Evolutionary conservation across 257 asterid genomes (phyloP), one percentile per base, ranked within the genome.

Genomic region (Nicotiana sylvestris): DNA sequence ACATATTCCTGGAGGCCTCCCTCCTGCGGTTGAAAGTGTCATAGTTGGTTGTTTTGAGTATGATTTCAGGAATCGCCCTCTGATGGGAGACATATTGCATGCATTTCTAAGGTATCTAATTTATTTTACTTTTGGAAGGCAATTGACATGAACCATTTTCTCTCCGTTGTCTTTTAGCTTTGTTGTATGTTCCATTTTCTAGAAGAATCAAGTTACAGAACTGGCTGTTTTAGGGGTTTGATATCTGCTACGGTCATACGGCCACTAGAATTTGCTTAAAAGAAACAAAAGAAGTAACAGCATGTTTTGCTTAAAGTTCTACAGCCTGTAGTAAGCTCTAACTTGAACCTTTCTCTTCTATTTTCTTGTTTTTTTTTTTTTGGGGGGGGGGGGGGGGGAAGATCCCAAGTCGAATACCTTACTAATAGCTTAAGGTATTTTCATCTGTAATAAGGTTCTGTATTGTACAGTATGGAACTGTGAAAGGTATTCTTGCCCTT

Each of bases 1-100:
- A 80, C 87, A 60, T 57, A 83, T 95, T 81, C 99, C 99, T 30
- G 80, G 83, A 66, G 97, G 97, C 32, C 99, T 95, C 76, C 99
- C 99, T 81, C 95, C 98, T 66, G 92, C 93, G 1, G 88, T 93
- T 61, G 93, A 93, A 86, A 91, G 90, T 85, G 94, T 93, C 82
- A 89, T 95, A 61, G 66, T 77, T 67, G 98, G 99, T 67, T 93
- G 99, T 86, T 95, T 95, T 57, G 98, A 93, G 91, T 92, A 91
- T 82, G 98, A 95, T 81, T 87, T 92, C 84, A 88, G 97, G 86
- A 90, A 90, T 76, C 97, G 99, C 69, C 99, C 99, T 72, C 86
- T 92, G 81, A 91, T 93, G 97, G 91, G 88, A 78, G 98, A 92
- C 83, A 91, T 95, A 60, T 80, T 95, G 58, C 88, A 87, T 82